phyloP scores from a whole-genome alignment of 306 rosid species.

The Glycine latifolia region DNA sequence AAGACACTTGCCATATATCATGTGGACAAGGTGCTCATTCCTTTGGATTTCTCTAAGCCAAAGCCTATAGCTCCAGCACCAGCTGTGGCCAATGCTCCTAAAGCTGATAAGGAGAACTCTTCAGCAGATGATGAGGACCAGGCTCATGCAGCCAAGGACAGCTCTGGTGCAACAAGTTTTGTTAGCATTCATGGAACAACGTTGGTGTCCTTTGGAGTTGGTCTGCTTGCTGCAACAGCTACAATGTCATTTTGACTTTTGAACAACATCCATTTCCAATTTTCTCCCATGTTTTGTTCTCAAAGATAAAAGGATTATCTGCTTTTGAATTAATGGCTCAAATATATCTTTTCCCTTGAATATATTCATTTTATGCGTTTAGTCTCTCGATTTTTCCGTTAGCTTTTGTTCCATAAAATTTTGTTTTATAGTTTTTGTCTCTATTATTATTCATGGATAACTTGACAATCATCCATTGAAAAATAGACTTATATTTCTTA shows the following conservation, averaged over 20 bases:
- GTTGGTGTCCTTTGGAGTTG: conserved; percentile 42
- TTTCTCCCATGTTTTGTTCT: too few relatives aligned
- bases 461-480: too few relatives aligned
- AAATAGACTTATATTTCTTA: too few relatives aligned
- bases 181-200: conserved; percentile 8
- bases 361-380: too few relatives aligned
- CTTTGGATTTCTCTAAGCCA: conserved; percentile 61
- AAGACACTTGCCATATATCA: conserved; percentile 69
- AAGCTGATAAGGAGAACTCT: conserved; percentile 55
- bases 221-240: conserved; percentile 28
- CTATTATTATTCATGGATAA: too few relatives aligned
- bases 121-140: conserved; percentile 47
- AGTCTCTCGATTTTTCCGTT: too few relatives aligned
- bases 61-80: conserved; percentile 61
- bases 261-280: not conserved
- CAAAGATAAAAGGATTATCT: too few relatives aligned
- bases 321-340: too few relatives aligned
- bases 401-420: too few relatives aligned
- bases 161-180: conserved; percentile 41
- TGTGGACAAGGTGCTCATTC: conserved; percentile 63
- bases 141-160: conserved; percentile 26
- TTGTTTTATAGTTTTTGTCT: too few relatives aligned
- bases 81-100: conserved; percentile 49
- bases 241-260: conserved; percentile 10
- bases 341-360: too few relatives aligned